Base-by-base conservation (phyloP, 345 rosid species). In the Passiflora organensis region DNA sequence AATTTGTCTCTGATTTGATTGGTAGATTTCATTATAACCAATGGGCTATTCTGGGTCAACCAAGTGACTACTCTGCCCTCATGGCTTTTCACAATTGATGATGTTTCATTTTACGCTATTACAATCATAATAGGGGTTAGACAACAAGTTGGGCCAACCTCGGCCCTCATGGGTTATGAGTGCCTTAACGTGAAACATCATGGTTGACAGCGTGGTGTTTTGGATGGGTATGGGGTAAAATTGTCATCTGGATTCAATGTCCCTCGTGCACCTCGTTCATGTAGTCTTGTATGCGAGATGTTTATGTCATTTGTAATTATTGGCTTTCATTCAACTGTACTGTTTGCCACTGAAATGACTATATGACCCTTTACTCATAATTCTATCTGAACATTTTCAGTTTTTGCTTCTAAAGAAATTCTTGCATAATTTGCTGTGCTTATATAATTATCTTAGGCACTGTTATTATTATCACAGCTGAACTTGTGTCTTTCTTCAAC, bases 131-230 rank as follows among this genome's bases (percentile, higher is more conserved):
- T 60, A 51, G 6, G 67, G 64, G 73, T 63, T 73, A n/a, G n/a
- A n/a, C n/a, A n/a, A n/a, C n/a, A n/a, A n/a, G n/a, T n/a, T 77
- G 78, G 78, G 82, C 73, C 80, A 68, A 58, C 72, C 62, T 42
- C 53, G 48, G 25, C 65, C 67, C 67, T 69, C 71, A 67, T 72
- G 77, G 63, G 74, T 78, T 62, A 70, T 71, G 81, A 79, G 84
- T 78, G 73, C 68, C 63, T 59, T 56, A 69, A 64, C 82, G 81
- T 71, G 78, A 71, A 71, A 56, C 74, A 74, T 76, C 76, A 77
- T 76, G 37, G 74, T 43, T 64, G 68, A 69, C 73, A 68, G 70
- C 34, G 44, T 64, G 71, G 72, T n/a, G 56, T 67, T 41, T 47
- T 56, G 71, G 78, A 62, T 53, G 56, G 51, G 48, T 65, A 41